Conservation (phyloP, 2,329 filamentous ascomycete species). For the Aspergillus jensenii region DNA sequence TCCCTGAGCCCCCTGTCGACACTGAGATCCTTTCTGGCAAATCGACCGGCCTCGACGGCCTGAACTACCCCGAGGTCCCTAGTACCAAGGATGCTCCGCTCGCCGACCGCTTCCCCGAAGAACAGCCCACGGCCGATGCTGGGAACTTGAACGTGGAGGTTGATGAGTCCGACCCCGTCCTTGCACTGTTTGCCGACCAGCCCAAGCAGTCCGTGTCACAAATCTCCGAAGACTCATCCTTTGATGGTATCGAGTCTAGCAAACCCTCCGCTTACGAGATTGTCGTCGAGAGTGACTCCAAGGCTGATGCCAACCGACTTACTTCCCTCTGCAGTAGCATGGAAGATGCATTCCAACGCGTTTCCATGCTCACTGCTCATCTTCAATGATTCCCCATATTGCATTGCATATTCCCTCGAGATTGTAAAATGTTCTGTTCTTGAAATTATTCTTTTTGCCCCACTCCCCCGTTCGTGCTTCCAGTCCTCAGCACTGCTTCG, state of each 20-base stretch:
- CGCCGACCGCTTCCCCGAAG: conserved; percentile 40
- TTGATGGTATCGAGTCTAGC: conserved; percentile 59
- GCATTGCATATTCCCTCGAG: conserved; percentile 18
- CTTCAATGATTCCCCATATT: conserved; percentile 36
- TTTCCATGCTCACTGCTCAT: conserved; percentile 41
- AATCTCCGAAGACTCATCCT: conserved; percentile 31
- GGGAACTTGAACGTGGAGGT: conserved; percentile 49
- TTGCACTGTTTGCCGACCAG: conserved; percentile 52
- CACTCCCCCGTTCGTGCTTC: conserved; percentile 1
- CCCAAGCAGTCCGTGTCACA: conserved; percentile 34
- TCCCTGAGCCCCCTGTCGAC: conserved; percentile 63
- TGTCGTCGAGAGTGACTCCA: conserved; percentile 49
- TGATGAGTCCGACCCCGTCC: conserved; percentile 53
- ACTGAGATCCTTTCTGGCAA: conserved; percentile 70
- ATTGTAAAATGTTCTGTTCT: conserved; percentile 17
- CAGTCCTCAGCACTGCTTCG: conserved; percentile 9
- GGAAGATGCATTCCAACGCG: conserved; percentile 43
- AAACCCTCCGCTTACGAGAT: conserved; percentile 67
- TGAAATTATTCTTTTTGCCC: background rate
- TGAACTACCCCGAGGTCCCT: conserved; percentile 33
- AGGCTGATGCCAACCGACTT: conserved; percentile 31
- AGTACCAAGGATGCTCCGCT: conserved; percentile 51
- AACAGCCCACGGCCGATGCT: conserved; percentile 21
- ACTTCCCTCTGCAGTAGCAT: conserved; percentile 40
- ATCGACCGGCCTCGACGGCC: conserved; percentile 55